phyloP scores from a whole-genome alignment of 495 filamentous ascomycete genomes.

The Hyphodiscus hymeniophilus region DNA sequence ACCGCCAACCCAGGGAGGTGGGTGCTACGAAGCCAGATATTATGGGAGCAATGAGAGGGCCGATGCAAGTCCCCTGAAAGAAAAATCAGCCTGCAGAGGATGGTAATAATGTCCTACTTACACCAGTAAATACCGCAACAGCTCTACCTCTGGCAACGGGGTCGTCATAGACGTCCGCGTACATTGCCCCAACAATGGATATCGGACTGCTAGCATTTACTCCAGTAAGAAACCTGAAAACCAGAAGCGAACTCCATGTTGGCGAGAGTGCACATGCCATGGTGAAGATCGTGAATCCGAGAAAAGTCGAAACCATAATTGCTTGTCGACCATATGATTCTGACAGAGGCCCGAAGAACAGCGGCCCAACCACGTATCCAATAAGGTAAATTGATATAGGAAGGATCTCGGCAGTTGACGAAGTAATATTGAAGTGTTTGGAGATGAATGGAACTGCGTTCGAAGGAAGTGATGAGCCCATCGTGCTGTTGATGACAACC shows the following conservation, averaged over 20 bases:
- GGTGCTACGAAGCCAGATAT: slow-evolving; percentile 56
- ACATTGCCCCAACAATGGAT: slow-evolving; percentile 62
- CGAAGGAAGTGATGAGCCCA: slow-evolving; percentile 59
- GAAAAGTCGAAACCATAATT: slow-evolving; percentile 53
- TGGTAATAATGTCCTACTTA: slow-evolving; percentile 28
- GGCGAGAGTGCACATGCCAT: slow-evolving; percentile 63
- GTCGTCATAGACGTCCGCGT: slow-evolving; percentile 62
- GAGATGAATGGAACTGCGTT: slow-evolving; percentile 33
- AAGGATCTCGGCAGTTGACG: slow-evolving; percentile 51
- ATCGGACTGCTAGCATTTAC: slow-evolving; percentile 59
- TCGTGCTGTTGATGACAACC: slow-evolving; percentile 66
- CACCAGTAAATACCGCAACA: slow-evolving; percentile 65
- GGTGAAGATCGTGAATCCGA: slow-evolving; percentile 56
- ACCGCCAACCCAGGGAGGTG: slow-evolving; percentile 52
- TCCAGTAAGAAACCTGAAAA: slow-evolving; percentile 62
- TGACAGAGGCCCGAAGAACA: slow-evolving; percentile 61
- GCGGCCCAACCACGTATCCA: slow-evolving; percentile 54
- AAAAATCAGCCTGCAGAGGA: background rate
- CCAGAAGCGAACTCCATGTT: slow-evolving; percentile 54
- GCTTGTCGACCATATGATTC: slow-evolving; percentile 61
- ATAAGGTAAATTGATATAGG: slow-evolving; percentile 70
- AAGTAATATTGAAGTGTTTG: slow-evolving; percentile 42
- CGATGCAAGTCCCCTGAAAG: slow-evolving; percentile 51
- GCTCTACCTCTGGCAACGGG: slow-evolving; percentile 54
- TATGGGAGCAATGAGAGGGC: slow-evolving; percentile 59